Conservation (phyloP, 2,329 filamentous ascomycete genomes). For the Aureobasidium sp. region DNA sequence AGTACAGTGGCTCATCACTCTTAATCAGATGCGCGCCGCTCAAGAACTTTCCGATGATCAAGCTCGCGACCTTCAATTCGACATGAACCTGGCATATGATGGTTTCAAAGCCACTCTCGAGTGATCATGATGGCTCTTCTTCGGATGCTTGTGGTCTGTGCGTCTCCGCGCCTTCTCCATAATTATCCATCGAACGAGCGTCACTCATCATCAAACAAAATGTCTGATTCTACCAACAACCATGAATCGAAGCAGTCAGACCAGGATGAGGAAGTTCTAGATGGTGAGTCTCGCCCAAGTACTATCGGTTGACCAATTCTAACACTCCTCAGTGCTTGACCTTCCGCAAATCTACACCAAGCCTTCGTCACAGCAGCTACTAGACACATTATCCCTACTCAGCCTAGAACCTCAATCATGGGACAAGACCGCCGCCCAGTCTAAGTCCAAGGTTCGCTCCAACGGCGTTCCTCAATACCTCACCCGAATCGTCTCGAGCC, state of each 20-base stretch:
- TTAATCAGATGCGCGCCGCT: conserved; percentile 96
- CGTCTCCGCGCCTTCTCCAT: conserved; percentile 12
- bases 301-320: background rate
- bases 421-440: conserved; percentile 37
- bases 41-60: conserved; percentile 85
- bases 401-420: conserved; percentile 62
- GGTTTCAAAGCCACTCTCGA: conserved; percentile 78
- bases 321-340: conserved; percentile 52
- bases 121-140: conserved; percentile 16
- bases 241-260: conserved; percentile 18
- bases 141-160: conserved; percentile 6
- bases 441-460: conserved; percentile 38
- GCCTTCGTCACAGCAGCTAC: conserved; percentile 58
- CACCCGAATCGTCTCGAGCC: conserved; percentile 60
- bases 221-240: conserved; percentile 5
- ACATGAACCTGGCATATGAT: conserved; percentile 90
- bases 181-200: background rate
- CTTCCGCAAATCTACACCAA: conserved; percentile 78
- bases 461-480: conserved; percentile 58
- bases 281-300: conserved; percentile 35
- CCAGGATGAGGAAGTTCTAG: conserved; percentile 25
- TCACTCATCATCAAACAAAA: background rate
- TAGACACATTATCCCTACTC: conserved; percentile 60
- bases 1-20: conserved; percentile 92
- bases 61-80: conserved; percentile 79